Base-by-base conservation (phyloP, 306 rosid genomes). In the Bauhinia variegata region DNA sequence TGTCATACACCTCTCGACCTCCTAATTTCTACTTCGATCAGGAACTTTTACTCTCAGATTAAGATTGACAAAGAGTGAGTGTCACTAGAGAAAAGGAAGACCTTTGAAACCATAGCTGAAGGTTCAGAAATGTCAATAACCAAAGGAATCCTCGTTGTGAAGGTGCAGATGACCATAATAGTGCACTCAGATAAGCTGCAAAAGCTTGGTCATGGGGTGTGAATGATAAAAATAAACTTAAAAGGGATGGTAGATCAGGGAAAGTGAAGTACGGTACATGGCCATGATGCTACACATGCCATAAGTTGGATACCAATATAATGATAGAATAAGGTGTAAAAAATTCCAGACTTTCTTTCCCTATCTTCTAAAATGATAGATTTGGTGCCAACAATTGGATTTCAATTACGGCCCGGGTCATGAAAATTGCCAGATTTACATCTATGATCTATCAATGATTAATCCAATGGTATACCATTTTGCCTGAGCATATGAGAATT, bases 191-290 rank as follows among this genome's bases (percentile, higher is more conserved):
- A 30, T 7, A 15, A 28, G 28, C 41, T 43, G 42, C 12, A n/a
- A 4, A 31, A 47, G 54, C 31, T 15, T 46, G 15, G 43, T 14
- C 9, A 63, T 28, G 67, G 54, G 31, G 28, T 63, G 68, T 46
- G 14, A 43, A 62, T 28, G 15, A 47, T 23, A n/a, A n/a, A n/a
- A 43, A 23, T 42, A 6, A 60, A 41, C 12, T 42, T 23, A 5
- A 63, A 15, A 42, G 18, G 43, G 6, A 44, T 13, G 7, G 16
- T n/a, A n/a, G 6, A 62, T n/a, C 6, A n/a, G 13, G 52, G 41
- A 43, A 62, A 4, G 39, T 44, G 39, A 28, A 42, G n/a, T 11
- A 44, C 14, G 5, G 0, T 44, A 44, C 14, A 44, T 44, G 50
- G 50, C 14, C 14, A n/a, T n/a, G 14, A 6, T 44, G 30, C 54